These are phyloP conservation scores for Blastocystis sp. DNA, from an alignment of 352 stramenopile species.

Conservation along the genomic window DNA sequence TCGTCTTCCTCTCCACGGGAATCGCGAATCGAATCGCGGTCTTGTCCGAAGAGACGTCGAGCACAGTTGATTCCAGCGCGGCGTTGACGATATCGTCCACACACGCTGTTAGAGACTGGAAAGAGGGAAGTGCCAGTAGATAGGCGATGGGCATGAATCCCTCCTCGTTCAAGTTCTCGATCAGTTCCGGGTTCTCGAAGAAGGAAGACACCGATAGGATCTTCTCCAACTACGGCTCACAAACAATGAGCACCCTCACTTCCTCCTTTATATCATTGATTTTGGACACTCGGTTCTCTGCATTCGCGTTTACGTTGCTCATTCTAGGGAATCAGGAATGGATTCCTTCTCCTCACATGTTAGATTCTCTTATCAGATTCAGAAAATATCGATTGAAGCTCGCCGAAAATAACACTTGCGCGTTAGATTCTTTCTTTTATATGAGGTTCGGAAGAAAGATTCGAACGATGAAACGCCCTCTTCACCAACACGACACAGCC, in stretches of 20 bases:
- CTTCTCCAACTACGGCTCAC: constrained; percentile 41
- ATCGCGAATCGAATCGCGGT: constrained; percentile 44
- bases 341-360: too few species aligned
- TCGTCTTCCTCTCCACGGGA: constrained; percentile 67
- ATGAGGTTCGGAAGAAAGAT: constrained; percentile 2
- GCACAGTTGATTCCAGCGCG: not conserved
- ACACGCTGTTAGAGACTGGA: not conserved
- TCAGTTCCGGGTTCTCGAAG: not conserved
- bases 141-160: constrained; percentile 29
- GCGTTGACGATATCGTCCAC: constrained; percentile 53
- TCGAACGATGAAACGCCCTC: constrained; percentile 46
- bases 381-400: constrained; percentile 3
- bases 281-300: not conserved
- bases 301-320: not conserved
- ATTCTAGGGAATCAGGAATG: constrained; percentile 13
- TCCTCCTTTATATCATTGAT: not conserved
- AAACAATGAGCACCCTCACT: not conserved
- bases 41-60: constrained; percentile 24
- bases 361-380: not conserved
- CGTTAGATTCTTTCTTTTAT: not conserved
- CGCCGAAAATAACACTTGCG: not conserved
- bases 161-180: constrained; percentile 35
- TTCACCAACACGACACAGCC: not conserved
- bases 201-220: constrained; percentile 19
- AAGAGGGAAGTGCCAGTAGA: constrained; percentile 5